phyloP scores from a whole-genome alignment of 495 filamentous ascomycete genomes.

The Patellaria atrata region DNA sequence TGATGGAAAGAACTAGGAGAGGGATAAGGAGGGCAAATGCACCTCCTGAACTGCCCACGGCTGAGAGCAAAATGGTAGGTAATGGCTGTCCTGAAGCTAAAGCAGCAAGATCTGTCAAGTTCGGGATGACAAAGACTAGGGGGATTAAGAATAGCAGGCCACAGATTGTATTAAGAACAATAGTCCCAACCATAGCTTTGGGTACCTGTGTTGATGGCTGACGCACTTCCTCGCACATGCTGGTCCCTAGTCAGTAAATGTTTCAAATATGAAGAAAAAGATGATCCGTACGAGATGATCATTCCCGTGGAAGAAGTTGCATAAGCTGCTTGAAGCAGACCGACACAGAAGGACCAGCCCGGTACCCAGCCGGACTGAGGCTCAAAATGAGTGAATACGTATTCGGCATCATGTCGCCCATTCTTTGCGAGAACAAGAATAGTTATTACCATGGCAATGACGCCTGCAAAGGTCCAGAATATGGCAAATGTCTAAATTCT shows the following conservation, averaged over 20 bases:
- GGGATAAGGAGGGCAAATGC: constrained; percentile 59
- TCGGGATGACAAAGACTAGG: constrained; percentile 45
- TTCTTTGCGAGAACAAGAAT: constrained; percentile 43
- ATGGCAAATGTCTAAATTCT: constrained; percentile 41
- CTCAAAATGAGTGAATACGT: constrained; percentile 50
- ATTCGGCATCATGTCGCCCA: constrained; percentile 34
- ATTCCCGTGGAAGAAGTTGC: constrained; percentile 47
- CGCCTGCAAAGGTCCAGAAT: constrained; percentile 48
- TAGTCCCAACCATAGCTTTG: constrained; percentile 43
- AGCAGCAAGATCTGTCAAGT: constrained; percentile 32
- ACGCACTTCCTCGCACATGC: constrained; percentile 33
- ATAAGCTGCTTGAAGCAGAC: constrained; percentile 40
- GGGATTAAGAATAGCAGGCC: constrained; percentile 48
- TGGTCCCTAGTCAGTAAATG: constrained; percentile 6
- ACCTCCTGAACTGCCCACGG: constrained; percentile 42
- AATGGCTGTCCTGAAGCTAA: constrained; percentile 43
- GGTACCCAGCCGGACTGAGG: constrained; percentile 31
- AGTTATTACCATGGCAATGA: constrained; percentile 45
- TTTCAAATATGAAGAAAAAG: constrained; percentile 3
- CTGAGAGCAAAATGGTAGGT: constrained; percentile 38
- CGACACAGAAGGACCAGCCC: constrained; percentile 34
- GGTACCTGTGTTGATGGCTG: constrained; percentile 44
- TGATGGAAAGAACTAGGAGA: constrained; percentile 51
- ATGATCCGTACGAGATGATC: constrained; percentile 30
- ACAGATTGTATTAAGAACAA: constrained; percentile 41